These are phyloP conservation scores for Mycena galopus DNA, from an alignment of 768 basidiomycete genomes.

Conservation along the genomic window DNA sequence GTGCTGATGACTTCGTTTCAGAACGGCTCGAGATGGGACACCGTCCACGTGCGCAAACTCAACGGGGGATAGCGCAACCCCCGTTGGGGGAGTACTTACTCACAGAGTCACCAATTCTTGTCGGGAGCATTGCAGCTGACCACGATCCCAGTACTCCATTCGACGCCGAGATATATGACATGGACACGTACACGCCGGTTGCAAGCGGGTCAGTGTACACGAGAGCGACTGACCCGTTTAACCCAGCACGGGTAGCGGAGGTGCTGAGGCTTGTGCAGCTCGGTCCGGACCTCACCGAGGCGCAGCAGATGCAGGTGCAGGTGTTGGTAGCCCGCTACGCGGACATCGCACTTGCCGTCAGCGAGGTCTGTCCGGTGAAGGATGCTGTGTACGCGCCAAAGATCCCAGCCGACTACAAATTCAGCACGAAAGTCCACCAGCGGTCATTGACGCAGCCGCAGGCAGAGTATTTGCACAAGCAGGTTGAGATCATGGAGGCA, in stretches of 20 bases:
- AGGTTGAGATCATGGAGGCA: slow-evolving; percentile 49
- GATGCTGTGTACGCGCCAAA: slow-evolving; percentile 50
- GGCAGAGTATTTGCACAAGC: slow-evolving; percentile 43
- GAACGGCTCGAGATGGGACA: neutral
- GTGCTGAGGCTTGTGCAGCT: slow-evolving; percentile 40
- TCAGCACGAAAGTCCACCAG: slow-evolving; percentile 50
- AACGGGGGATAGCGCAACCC: slow-evolving; percentile 6
- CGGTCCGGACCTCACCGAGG: slow-evolving; percentile 45
- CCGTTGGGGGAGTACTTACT: slow-evolving; percentile 16
- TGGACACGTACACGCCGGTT: neutral
- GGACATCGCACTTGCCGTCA: slow-evolving; percentile 52
- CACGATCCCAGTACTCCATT: neutral
- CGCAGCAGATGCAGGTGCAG: slow-evolving; percentile 39
- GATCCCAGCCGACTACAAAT: slow-evolving; percentile 42
- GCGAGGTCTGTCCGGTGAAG: slow-evolving; percentile 50
- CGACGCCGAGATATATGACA: neutral
- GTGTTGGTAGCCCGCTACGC: slow-evolving; percentile 47
- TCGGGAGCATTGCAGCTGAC: neutral
- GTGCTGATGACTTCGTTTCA: neutral
- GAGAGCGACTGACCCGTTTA: slow-evolving; percentile 41
- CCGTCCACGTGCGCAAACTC: neutral
- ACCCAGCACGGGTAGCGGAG: slow-evolving; percentile 35
- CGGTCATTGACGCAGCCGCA: slow-evolving; percentile 48
- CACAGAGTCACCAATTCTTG: neutral
- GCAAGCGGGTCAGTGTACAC: slow-evolving; percentile 35